Evolutionary conservation across 2,329 filamentous ascomycete genomes (phyloP), one percentile per base, ranked within the genome.

Genomic region (Ophiosphaerella narmari): DNA sequence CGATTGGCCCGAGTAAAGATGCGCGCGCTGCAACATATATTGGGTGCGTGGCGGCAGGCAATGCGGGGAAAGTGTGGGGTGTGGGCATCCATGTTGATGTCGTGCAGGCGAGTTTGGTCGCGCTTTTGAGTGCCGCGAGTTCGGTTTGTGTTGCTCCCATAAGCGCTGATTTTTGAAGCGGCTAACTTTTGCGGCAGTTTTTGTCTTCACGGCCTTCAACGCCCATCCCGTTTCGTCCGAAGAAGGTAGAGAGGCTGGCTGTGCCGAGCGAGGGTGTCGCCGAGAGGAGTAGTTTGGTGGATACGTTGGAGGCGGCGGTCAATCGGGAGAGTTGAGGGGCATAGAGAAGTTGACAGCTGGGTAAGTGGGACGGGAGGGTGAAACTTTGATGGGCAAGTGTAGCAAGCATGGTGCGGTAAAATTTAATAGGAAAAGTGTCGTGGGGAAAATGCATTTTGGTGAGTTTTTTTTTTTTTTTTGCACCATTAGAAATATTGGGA

Each of bases 21-120:
- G 90, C 93, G 60, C 95, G 95, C 78, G 93, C 93, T n/a, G 93
- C 91, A 2, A 90, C 92, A 2, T 97, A 95, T 71, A 96, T 97
- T 57, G 90, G 97, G 74, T 96, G 91, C 75, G 91, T 83, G 24
- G 82, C 86, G 16, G 76, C 82, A 4, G 85, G 83, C 39, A 87
- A 81, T 55, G 82, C 82, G 46, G 80, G 90, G 65, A 88, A 84
- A 65, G 88, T 96, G 2, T 96, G 91, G 91, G 91, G 91, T 62
- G 88, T 96, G 6, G 91, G 90, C 31, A 90, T 97, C 62, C 90
- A 97, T 71, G 88, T 93, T 71, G 93, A 96, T 78, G 90, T 95
- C 53, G 90, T 95, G 16, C 90, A 95, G 74, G 91, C 90, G 64
- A 92, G 88, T 73, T 82, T 97, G 67, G 89, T 91, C 71, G 92